phyloP scores from a whole-genome alignment of 2,329 filamentous ascomycete genomes.

The Eurotiales sp. region DNA sequence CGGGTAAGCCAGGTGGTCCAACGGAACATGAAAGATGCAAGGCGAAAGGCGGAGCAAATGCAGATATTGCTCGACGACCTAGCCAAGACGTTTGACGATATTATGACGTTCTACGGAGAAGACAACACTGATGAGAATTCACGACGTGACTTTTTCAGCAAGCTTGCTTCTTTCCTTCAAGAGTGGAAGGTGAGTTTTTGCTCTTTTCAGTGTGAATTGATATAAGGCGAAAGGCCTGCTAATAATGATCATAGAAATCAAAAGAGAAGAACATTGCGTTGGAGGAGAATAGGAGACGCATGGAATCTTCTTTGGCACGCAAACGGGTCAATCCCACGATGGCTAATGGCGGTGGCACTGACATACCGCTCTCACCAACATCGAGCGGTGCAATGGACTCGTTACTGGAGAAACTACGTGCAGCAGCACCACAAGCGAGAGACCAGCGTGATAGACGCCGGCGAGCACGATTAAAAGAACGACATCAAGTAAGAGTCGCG shows the following conservation, averaged over 20 bases:
- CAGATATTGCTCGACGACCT: slow-evolving; percentile 90
- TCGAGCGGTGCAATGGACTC: slow-evolving; percentile 93
- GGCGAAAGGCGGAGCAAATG: slow-evolving; percentile 94
- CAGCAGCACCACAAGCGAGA: slow-evolving; percentile 82
- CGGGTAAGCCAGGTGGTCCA: slow-evolving; percentile 89
- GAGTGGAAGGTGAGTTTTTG: slow-evolving; percentile 75
- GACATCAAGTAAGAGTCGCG: slow-evolving; percentile 83
- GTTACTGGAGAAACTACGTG: slow-evolving; percentile 87
- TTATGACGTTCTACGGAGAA: slow-evolving; percentile 95
- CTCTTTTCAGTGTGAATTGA: neutral
- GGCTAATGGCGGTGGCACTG: slow-evolving; percentile 54
- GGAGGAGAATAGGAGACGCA: slow-evolving; percentile 78
- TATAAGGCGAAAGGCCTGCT: no score
- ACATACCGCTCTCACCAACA: slow-evolving; percentile 60
- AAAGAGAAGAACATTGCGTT: slow-evolving; percentile 82
- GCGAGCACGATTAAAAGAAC: slow-evolving; percentile 82
- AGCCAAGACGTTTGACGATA: slow-evolving; percentile 85
- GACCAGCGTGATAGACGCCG: slow-evolving; percentile 86
- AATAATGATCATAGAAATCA: slow-evolving; percentile 60
- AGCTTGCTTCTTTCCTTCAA: slow-evolving; percentile 80
- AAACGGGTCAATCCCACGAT: slow-evolving; percentile 66
- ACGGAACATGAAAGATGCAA: slow-evolving; percentile 91
- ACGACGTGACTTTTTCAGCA: slow-evolving; percentile 91
- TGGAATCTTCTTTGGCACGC: slow-evolving; percentile 88
- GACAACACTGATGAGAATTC: slow-evolving; percentile 87